These are phyloP conservation scores for Phytophthora tubulina DNA, from an alignment of 352 stramenopile species.

Conservation along the genomic window DNA sequence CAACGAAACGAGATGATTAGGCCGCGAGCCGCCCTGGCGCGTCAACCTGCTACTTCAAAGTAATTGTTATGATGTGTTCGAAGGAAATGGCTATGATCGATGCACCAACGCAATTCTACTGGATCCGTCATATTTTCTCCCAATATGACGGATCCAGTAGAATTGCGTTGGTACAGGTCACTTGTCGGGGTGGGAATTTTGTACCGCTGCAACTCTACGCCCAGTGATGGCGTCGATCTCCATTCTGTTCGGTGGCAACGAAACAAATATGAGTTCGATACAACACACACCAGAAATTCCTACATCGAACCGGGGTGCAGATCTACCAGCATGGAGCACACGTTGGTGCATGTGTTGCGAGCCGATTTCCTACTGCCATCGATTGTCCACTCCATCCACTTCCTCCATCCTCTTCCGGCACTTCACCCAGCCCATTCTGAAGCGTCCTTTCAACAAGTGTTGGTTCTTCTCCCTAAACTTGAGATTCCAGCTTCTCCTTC, in stretches of 20 bases:
- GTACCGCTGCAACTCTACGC: neutral
- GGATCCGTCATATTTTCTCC: neutral
- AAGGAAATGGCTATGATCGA: neutral
- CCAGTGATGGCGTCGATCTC: neutral
- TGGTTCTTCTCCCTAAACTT: constrained; percentile 37
- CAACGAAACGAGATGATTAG: neutral
- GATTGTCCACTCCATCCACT: neutral
- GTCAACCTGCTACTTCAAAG: neutral
- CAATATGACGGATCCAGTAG: too few species aligned
- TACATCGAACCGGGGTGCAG: too few species aligned
- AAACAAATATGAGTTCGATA: too few species aligned
- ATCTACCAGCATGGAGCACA: too few species aligned
- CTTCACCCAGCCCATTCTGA: constrained; percentile 71
- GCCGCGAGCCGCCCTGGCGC: neutral
- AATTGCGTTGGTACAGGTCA: too few species aligned
- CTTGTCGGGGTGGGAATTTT: too few species aligned
- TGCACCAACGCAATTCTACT: neutral
- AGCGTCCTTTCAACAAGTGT: constrained; percentile 56
- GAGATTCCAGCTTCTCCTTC: constrained; percentile 25
- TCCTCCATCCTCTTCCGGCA: constrained; percentile 21
- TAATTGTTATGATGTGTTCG: neutral
- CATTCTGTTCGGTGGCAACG: neutral
- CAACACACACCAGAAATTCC: too few species aligned
- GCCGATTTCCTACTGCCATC: constrained; percentile 37
- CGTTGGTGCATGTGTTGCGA: too few species aligned